Percentiles rank a stretch among this genome's conserved stretches.
Conservation (phyloP, 2,329 filamentous ascomycete genomes). For the Juglanconis sp. region DNA sequence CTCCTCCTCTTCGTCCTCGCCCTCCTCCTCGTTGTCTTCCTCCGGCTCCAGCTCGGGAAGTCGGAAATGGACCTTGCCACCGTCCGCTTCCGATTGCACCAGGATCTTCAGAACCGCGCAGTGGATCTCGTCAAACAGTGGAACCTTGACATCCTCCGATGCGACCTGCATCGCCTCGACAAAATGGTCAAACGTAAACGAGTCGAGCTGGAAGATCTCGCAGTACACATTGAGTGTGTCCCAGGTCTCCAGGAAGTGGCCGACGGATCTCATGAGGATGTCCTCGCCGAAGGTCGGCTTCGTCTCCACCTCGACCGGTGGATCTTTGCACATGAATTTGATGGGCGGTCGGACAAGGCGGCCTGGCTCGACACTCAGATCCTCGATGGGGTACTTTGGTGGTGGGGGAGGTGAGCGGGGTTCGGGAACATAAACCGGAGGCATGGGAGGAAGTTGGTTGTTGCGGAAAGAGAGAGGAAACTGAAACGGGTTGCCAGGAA, state of each 20-base stretch:
- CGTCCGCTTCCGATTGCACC: slow-evolving; percentile 70
- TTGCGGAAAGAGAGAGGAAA: slow-evolving; percentile 42
- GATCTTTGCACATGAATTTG: slow-evolving; percentile 71
- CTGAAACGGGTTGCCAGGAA: slow-evolving; percentile 45
- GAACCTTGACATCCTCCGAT: slow-evolving; percentile 70
- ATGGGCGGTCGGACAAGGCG: slow-evolving; percentile 68
- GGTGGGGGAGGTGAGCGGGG: slow-evolving; percentile 63
- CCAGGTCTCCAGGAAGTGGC: slow-evolving; percentile 85
- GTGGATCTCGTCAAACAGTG: slow-evolving; percentile 86
- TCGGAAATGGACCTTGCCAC: slow-evolving; percentile 74
- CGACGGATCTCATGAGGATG: slow-evolving; percentile 81
- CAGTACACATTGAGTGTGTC: slow-evolving; percentile 98
- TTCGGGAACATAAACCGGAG: slow-evolving; percentile 40
- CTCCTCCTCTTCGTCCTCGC: slow-evolving; percentile 56
- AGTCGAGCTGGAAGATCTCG: slow-evolving; percentile 89
- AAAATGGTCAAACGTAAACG: slow-evolving; percentile 96
- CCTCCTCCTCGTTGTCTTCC: slow-evolving; percentile 63
- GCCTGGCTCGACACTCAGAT: slow-evolving; percentile 74
- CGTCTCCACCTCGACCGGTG: slow-evolving; percentile 47
- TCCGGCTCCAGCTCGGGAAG: slow-evolving; percentile 73
- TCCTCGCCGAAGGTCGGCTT: slow-evolving; percentile 50
- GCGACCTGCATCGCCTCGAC: slow-evolving; percentile 80
- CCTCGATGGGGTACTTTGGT: slow-evolving; percentile 94
- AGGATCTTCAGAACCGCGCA: slow-evolving; percentile 87
- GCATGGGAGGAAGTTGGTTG: slow-evolving; percentile 39